Percentiles rank a stretch among this genome's conserved stretches.
Evolutionary conservation across 2,329 filamentous ascomycete species (phyloP).

Genomic region (Exserohilum rostratum): DNA sequence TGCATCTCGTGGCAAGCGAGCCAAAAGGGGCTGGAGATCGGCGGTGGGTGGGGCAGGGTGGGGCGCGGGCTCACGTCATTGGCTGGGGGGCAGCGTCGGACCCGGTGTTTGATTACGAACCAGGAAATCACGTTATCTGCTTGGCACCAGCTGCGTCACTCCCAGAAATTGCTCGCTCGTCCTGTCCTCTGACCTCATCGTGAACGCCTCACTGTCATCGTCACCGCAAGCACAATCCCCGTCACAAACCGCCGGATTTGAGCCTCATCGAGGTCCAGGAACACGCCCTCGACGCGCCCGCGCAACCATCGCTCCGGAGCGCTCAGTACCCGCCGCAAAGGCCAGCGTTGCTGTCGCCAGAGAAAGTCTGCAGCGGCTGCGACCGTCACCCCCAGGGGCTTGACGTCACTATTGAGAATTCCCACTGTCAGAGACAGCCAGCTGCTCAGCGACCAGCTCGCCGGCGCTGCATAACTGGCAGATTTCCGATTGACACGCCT

Average conservation of each 20-base stretch:
- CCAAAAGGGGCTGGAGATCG: conserved; percentile 30
- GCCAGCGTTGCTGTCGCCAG: conserved; percentile 16
- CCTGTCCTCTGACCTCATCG: conserved; percentile 47
- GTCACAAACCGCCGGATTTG: conserved; percentile 26
- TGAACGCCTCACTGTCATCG: conserved; percentile 45
- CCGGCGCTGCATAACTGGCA: conserved; percentile 22
- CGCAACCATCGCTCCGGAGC: conserved; percentile 11
- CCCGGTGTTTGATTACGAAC: conserved; percentile 22
- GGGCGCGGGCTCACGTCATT: conserved; percentile 10
- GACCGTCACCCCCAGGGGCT: conserved; percentile 32
- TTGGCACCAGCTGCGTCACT: conserved; percentile 39
- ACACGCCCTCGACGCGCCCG: conserved; percentile 12
- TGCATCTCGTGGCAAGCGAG: conserved; percentile 28
- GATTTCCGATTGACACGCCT: conserved; percentile 19
- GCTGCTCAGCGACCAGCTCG: conserved; percentile 25
- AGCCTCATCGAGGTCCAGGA: conserved; percentile 34
- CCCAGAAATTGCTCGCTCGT: conserved; percentile 41
- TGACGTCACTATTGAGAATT: conserved; percentile 37
- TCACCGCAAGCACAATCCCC: conserved; percentile 37
- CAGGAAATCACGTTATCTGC: conserved; percentile 37
- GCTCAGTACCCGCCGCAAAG: conserved; percentile 12
- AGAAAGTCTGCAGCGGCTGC: conserved; percentile 18
- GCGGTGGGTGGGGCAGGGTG: conserved; percentile 10
- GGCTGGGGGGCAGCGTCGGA: background rate
- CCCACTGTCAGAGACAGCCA: conserved; percentile 19